Evolutionary conservation across 495 filamentous ascomycete species (phyloP).

Genomic region (Schizothecium vesticola): DNA sequence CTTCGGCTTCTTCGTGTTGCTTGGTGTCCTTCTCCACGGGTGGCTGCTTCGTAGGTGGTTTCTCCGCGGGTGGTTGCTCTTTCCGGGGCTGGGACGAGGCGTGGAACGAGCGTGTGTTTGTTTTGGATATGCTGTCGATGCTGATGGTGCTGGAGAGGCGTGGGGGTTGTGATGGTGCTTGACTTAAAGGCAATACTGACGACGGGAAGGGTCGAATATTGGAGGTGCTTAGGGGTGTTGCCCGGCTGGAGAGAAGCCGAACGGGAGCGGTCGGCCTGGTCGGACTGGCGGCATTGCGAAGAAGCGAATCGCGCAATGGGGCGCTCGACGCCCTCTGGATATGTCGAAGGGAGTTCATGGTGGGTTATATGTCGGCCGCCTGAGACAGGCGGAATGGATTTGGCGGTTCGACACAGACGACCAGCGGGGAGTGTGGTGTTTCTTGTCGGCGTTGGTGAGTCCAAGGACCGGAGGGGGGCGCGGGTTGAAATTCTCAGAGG

Average conservation of each 20-base stretch:
- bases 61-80: constrained; percentile 16
- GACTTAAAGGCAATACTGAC: constrained; percentile 21
- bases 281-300: constrained; percentile 40
- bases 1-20: constrained; percentile 32
- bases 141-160: constrained; percentile 36
- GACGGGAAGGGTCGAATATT: constrained; percentile 19
- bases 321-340: constrained; percentile 36
- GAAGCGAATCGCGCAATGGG: constrained; percentile 32
- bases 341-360: constrained; percentile 46
- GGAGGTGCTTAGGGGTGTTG: constrained; percentile 15
- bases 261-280: constrained; percentile 50
- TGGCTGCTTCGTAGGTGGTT: constrained; percentile 1
- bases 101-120: constrained; percentile 40
- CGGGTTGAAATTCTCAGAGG: not conserved
- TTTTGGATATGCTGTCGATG: constrained; percentile 27
- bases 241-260: constrained; percentile 48
- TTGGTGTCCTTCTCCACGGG: constrained; percentile 27
- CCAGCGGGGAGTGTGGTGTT: not conserved
- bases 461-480: not conserved
- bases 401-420: constrained; percentile 17
- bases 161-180: constrained; percentile 38
- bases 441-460: constrained; percentile 1
- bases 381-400: constrained; percentile 12
- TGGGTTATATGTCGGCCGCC: constrained; percentile 15
- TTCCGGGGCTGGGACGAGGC: constrained; percentile 31